Evolutionary conservation across 371 early-diverging fungal species (phyloP).

Genomic region (Chytridiales sp.): DNA sequence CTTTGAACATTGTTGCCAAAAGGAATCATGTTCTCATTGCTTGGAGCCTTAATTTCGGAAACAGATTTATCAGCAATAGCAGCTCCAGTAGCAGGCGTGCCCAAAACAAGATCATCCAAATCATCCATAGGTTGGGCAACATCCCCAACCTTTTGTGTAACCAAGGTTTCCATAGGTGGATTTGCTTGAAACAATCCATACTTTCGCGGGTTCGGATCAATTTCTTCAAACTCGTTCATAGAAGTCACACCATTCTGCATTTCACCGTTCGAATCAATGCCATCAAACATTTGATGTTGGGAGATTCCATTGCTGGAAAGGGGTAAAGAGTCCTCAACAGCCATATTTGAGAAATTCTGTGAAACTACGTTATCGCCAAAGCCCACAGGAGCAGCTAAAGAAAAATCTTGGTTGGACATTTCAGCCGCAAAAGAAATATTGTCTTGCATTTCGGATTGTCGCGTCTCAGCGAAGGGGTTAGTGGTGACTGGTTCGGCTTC

Average conservation of each 20-base stretch:
- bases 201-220: slow-evolving; percentile 12
- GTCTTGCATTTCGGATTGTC: neutral
- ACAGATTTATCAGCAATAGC: too few relatives aligned
- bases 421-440: neutral
- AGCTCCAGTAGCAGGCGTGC: too few relatives aligned
- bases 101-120: slow-evolving; percentile 10
- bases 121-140: neutral
- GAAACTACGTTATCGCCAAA: too few relatives aligned
- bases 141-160: neutral
- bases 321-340: neutral
- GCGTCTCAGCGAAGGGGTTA: too few relatives aligned
- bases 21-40: too few relatives aligned
- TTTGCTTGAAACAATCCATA: slow-evolving; percentile 9
- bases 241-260: neutral
- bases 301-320: neutral
- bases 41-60: too few relatives aligned
- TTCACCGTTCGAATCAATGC: neutral
- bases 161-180: neutral
- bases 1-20: too few relatives aligned
- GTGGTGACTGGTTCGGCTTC: too few relatives aligned
- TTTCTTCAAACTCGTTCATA: slow-evolving; percentile 3
- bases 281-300: neutral
- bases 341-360: too few relatives aligned
- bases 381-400: neutral
- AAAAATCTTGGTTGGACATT: neutral